Percentiles rank a stretch among this genome's conserved stretches.
Conservation (phyloP, 345 rosid species). For the Rubroshorea leprosula region DNA sequence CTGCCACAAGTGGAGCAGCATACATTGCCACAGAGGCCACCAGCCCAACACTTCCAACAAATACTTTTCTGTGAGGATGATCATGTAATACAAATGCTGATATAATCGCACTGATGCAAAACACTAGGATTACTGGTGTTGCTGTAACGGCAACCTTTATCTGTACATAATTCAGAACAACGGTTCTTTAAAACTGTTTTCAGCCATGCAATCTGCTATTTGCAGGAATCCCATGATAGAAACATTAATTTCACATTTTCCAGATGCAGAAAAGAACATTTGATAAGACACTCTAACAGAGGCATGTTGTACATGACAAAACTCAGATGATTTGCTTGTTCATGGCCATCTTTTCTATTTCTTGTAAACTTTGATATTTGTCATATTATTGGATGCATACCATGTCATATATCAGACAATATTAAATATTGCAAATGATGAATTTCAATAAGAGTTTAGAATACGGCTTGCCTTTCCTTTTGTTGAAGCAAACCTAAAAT, state of each 20-base stretch:
- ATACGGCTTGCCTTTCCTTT: slow-evolving; percentile 56
- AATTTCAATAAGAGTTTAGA: background rate
- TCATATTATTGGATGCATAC: background rate
- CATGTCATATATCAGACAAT: background rate
- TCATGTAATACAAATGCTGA: slow-evolving; percentile 50
- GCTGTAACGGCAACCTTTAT: slow-evolving; percentile 38
- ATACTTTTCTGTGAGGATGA: slow-evolving; percentile 56
- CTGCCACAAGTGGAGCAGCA: slow-evolving; percentile 60
- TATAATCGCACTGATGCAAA: slow-evolving; percentile 29
- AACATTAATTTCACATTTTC: too few species aligned
- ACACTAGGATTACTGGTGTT: slow-evolving; percentile 31
- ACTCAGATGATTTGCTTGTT: too few species aligned
- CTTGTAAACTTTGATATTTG: too few species aligned
- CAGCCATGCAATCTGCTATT: background rate
- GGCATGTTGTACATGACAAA: too few species aligned
- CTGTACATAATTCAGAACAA: slow-evolving; percentile 26
- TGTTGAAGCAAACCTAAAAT: slow-evolving; percentile 42
- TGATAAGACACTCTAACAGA: too few species aligned
- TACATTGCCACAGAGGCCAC: slow-evolving; percentile 66
- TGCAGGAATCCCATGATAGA: slow-evolving; percentile 1
- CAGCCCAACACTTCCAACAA: slow-evolving; percentile 66
- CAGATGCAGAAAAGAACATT: too few species aligned
- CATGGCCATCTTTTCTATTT: background rate
- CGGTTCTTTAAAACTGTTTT: background rate
- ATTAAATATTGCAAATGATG: background rate